A percentile compares a stretch with the other conserved stretches of the same genome.
Conservation (phyloP, 768 basidiomycete genomes). For the Nevesoporus exiguus region DNA sequence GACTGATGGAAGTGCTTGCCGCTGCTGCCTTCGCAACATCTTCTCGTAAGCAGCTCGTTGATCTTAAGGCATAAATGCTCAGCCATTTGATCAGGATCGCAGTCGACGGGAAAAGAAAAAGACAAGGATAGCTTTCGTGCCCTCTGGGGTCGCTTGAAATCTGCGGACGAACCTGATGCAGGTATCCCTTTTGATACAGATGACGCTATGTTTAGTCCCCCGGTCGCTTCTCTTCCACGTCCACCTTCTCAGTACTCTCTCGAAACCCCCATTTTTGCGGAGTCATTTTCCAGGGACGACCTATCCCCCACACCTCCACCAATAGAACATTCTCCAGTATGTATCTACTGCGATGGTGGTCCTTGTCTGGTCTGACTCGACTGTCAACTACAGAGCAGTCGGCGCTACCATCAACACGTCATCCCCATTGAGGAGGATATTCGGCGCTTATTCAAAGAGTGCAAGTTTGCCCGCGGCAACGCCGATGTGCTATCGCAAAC, state of each 20-base stretch:
- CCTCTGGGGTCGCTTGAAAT: slow-evolving; percentile 80
- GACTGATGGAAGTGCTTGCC: slow-evolving; percentile 76
- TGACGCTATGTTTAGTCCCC: slow-evolving; percentile 78
- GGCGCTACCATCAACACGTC: slow-evolving; percentile 32
- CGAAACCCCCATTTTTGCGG: slow-evolving; percentile 37
- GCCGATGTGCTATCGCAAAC: slow-evolving; percentile 71
- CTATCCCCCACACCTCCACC: slow-evolving; percentile 23
- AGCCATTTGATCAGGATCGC: slow-evolving; percentile 17
- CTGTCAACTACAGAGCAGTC: slow-evolving; percentile 11
- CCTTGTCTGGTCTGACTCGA: background rate
- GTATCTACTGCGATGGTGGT: background rate
- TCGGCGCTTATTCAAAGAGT: slow-evolving; percentile 77
- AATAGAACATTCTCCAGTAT: slow-evolving; percentile 25
- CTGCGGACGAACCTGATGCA: slow-evolving; percentile 76
- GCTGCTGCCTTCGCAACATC: slow-evolving; percentile 63
- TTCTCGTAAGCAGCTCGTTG: slow-evolving; percentile 16
- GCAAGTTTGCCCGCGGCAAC: slow-evolving; percentile 79
- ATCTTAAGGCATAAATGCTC: background rate
- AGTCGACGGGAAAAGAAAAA: slow-evolving; percentile 25
- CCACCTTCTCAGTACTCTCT: slow-evolving; percentile 28
- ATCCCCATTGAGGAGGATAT: slow-evolving; percentile 85
- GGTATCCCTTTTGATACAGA: slow-evolving; percentile 77
- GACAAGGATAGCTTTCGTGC: slow-evolving; percentile 56
- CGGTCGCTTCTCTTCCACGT: slow-evolving; percentile 37
- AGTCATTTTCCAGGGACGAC: slow-evolving; percentile 32